These are phyloP conservation scores for Pyrenula aspistea DNA, from an alignment of 495 filamentous ascomycete genomes.

Conservation along the genomic window DNA sequence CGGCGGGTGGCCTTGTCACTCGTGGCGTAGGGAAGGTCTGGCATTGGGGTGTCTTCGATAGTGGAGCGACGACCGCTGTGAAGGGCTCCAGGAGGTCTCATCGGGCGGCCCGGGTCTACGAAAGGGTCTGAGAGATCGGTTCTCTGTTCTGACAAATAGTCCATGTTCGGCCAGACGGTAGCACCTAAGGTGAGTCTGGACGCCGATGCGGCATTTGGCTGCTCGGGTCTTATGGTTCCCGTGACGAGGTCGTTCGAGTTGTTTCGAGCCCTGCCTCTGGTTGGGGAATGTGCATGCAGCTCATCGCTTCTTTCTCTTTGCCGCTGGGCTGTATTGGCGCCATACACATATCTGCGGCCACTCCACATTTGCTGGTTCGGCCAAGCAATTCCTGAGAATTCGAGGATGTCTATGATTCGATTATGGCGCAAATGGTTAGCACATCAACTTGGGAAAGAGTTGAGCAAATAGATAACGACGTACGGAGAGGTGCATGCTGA, in stretches of 20 bases:
- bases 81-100: conserved; percentile 14
- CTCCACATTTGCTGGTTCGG: conserved; percentile 67
- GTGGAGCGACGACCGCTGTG: conserved; percentile 29
- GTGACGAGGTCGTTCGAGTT: conserved; percentile 6
- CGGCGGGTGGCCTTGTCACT: conserved; percentile 26
- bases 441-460: not conserved
- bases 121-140: conserved; percentile 22
- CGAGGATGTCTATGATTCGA: conserved; percentile 53
- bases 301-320: conserved; percentile 23
- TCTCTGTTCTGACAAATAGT: conserved; percentile 12
- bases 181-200: conserved; percentile 5
- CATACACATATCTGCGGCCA: conserved; percentile 16
- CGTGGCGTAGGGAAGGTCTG: conserved; percentile 31
- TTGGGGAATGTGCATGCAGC: conserved; percentile 39
- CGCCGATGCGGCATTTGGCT: conserved; percentile 11
- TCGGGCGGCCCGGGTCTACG: conserved; percentile 19
- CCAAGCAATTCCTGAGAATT: conserved; percentile 69
- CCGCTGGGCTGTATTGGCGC: not conserved
- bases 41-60: conserved; percentile 40
- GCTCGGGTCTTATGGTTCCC: conserved; percentile 17
- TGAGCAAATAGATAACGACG: conserved; percentile 7
- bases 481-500: conserved; percentile 74
- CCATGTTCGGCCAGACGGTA: conserved; percentile 10
- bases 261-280: conserved; percentile 15
- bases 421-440: not conserved